Evolutionary conservation across 2,329 filamentous ascomycete species (phyloP).

Genomic region (Aspergillus texensis): DNA sequence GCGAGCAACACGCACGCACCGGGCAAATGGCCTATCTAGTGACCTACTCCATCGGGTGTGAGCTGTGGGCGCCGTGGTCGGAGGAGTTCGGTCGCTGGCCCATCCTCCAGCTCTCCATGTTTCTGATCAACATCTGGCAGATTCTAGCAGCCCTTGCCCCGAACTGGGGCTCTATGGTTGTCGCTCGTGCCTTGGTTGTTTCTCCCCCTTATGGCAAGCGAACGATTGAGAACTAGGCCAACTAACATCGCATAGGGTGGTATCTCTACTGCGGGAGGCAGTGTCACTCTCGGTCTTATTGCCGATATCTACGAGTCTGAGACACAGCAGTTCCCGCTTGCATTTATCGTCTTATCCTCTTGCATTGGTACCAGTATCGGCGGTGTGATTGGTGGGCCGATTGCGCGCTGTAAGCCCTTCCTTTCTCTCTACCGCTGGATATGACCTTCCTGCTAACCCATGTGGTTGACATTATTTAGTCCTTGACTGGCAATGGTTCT

Average conservation of each 20-base stretch:
- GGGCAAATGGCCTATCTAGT: constrained; percentile 76
- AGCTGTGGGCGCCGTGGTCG: constrained; percentile 81
- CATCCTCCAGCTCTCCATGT: constrained; percentile 69
- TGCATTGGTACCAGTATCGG: constrained; percentile 55
- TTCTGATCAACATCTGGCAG: constrained; percentile 75
- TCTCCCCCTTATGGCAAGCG: background rate
- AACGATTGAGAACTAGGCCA: constrained; percentile 20
- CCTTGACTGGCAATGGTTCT: constrained; percentile 58
- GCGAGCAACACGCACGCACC: constrained; percentile 64
- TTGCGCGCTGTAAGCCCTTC: constrained; percentile 35
- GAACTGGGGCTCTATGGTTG: constrained; percentile 68
- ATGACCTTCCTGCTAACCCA: background rate
- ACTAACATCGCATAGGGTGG: constrained; percentile 43
- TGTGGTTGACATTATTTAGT: background rate
- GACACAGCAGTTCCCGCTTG: constrained; percentile 58
- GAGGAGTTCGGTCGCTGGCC: constrained; percentile 77
- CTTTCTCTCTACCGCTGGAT: background rate
- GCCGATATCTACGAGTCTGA: constrained; percentile 59
- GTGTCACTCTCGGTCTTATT: constrained; percentile 62
- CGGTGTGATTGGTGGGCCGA: constrained; percentile 53
- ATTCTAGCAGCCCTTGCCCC: constrained; percentile 68
- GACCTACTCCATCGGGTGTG: constrained; percentile 77
- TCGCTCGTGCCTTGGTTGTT: constrained; percentile 59
- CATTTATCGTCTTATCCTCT: constrained; percentile 57
- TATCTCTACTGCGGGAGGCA: constrained; percentile 61